Percentiles rank a stretch among this genome's conserved stretches.
Conservation (phyloP, 139 green algal genomes). For the Micromonas commoda region DNA sequence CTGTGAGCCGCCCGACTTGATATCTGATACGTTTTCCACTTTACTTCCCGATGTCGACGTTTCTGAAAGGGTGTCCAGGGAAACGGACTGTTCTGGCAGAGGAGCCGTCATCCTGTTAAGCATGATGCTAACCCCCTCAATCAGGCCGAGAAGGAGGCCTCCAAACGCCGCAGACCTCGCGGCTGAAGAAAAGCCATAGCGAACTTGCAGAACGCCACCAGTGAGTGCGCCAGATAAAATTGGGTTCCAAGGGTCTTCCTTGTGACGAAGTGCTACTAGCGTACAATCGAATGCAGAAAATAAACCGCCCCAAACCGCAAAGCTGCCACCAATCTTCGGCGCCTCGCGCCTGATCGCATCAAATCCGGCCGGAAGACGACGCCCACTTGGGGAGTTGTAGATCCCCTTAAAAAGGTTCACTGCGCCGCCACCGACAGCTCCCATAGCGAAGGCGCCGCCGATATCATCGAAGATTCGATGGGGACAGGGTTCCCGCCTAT, state of each 20-base stretch:
- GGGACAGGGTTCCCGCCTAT: conserved; percentile 83
- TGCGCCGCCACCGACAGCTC: conserved; percentile 84
- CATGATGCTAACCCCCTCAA: conserved; percentile 94
- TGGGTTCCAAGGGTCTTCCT: conserved; percentile 98
- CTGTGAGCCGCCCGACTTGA: no score
- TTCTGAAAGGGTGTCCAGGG: no score
- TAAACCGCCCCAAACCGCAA: conserved; percentile 95
- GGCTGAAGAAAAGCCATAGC: conserved; percentile 65
- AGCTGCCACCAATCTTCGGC: conserved; percentile 89
- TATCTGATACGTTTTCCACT: no score
- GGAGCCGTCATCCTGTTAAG: conserved; percentile 79
- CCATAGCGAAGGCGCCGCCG: conserved; percentile 98
- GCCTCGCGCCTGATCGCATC: conserved; percentile 74
- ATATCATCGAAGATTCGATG: conserved; percentile 97
- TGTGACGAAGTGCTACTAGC: conserved; percentile 80
- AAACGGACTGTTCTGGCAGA: no score
- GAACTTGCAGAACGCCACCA: conserved; percentile 85
- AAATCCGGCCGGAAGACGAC: conserved; percentile 68
- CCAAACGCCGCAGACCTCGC: conserved; percentile 80
- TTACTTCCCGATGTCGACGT: no score
- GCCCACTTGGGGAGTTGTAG: conserved; percentile 79
- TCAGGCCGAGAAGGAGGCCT: conserved; percentile 73
- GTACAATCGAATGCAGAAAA: conserved; percentile 98
- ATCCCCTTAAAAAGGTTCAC: conserved; percentile 87
- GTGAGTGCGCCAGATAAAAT: conserved; percentile 86